A percentile compares a stretch with the other conserved stretches of the same genome.
phyloP scores from a whole-genome alignment of 176 grass and related monocot genomes.

The Oryza australiensis region DNA sequence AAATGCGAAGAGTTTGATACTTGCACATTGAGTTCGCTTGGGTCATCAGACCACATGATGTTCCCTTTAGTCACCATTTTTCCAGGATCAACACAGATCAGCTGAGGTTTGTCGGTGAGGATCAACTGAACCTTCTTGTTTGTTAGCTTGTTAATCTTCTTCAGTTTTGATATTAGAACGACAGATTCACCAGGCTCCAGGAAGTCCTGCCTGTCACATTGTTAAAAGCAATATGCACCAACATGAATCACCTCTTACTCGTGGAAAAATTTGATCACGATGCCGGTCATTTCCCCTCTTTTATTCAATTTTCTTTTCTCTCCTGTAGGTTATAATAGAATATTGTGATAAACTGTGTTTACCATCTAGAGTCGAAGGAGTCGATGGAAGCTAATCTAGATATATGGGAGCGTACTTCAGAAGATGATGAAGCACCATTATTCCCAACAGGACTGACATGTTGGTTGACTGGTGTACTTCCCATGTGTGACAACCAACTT shows the following conservation, averaged over 20 bases:
- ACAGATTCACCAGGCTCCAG: constrained; percentile 81
- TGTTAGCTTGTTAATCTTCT: constrained; percentile 94
- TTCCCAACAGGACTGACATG: constrained; percentile 45
- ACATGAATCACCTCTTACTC: constrained; percentile 31
- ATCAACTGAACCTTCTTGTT: constrained; percentile 98
- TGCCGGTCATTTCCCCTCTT: not conserved
- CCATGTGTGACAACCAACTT: constrained; percentile 70
- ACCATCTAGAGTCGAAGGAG: constrained; percentile 99
- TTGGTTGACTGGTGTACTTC: constrained; percentile 49
- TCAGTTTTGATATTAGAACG: constrained; percentile 92
- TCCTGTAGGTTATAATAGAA: constrained; percentile 35
- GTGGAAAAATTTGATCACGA: constrained; percentile 15
- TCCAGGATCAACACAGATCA: constrained; percentile 88
- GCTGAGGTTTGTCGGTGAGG: constrained; percentile 89
- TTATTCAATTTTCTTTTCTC: constrained; percentile 24
- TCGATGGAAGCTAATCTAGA: constrained; percentile 88
- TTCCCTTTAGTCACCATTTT: constrained; percentile 81
- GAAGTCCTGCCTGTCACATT: constrained; percentile 82
- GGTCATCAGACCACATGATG: constrained; percentile 82
- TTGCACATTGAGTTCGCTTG: constrained; percentile 74
- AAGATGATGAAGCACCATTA: constrained; percentile 68
- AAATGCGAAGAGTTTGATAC: constrained; percentile 78
- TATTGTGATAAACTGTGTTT: constrained; percentile 25
- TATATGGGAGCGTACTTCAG: constrained; percentile 72
- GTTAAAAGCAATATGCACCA: constrained; percentile 35